Conservation (phyloP, 2,329 filamentous ascomycete genomes). For the Clonostachys sp. region DNA sequence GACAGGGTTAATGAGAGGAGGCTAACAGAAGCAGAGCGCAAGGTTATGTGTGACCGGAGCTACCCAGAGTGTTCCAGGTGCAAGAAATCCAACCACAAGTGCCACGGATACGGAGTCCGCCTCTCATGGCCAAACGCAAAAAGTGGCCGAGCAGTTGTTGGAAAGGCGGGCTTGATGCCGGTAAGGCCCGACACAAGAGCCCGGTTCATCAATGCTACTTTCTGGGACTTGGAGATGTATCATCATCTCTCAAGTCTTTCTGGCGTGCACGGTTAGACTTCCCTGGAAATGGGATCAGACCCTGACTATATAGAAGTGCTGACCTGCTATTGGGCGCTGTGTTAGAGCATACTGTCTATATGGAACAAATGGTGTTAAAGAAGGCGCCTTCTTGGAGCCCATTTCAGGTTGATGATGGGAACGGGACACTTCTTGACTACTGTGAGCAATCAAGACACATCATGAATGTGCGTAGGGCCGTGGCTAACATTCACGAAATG, state of each 20-base stretch:
- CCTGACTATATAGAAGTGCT: not conserved
- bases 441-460: not conserved
- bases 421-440: not conserved
- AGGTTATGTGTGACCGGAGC: not conserved
- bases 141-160: not conserved
- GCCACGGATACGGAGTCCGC: not conserved
- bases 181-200: not conserved
- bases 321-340: too few relatives aligned
- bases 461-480: not conserved
- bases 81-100: not conserved
- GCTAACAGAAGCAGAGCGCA: conserved; percentile 1
- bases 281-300: not conserved
- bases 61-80: conserved; percentile 1
- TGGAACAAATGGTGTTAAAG: not conserved
- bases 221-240: not conserved
- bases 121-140: conserved; percentile 2
- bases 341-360: too few relatives aligned
- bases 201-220: not conserved
- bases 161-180: not conserved
- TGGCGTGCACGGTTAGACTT: not conserved
- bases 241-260: not conserved
- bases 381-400: not conserved
- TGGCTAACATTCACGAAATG: not conserved
- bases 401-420: not conserved
- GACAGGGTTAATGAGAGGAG: not conserved